A percentile compares a stretch with the other conserved stretches of the same genome.
Conservation (phyloP, 2,329 filamentous ascomycete genomes). For the Hirsutella thompsonii region DNA sequence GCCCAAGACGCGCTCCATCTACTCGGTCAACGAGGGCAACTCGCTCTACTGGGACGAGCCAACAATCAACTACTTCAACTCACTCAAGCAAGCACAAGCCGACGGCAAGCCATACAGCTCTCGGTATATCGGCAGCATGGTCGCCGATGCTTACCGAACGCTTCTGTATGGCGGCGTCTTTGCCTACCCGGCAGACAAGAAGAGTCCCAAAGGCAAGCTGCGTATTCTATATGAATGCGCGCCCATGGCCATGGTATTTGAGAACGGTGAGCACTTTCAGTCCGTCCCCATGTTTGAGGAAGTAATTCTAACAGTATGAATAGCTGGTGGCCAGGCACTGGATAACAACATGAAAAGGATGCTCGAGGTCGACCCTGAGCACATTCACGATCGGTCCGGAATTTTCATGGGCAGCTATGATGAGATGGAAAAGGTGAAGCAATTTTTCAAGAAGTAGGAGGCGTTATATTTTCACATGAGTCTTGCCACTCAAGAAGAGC, state of each 20-base stretch:
- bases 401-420: slow-evolving; percentile 94
- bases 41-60: slow-evolving; percentile 88
- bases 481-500: no score
- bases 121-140: slow-evolving; percentile 96
- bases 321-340: slow-evolving; percentile 83
- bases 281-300: no score
- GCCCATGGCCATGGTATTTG: slow-evolving; percentile 97
- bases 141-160: slow-evolving; percentile 94
- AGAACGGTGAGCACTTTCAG: slow-evolving; percentile 61
- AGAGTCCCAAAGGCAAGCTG: slow-evolving; percentile 96
- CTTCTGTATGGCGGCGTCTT: slow-evolving; percentile 94
- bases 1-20: slow-evolving; percentile 70
- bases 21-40: slow-evolving; percentile 98
- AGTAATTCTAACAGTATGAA: slow-evolving; percentile 12
- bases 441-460: slow-evolving; percentile 52
- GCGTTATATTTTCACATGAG: no score
- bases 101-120: slow-evolving; percentile 84
- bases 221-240: slow-evolving; percentile 97
- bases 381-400: slow-evolving; percentile 90
- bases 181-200: slow-evolving; percentile 94
- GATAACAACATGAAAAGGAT: slow-evolving; percentile 86
- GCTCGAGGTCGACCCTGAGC: slow-evolving; percentile 76
- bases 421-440: slow-evolving; percentile 91
- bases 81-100: slow-evolving; percentile 66
- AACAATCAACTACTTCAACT: slow-evolving; percentile 79